Conservation (phyloP, 1,284 basidiomycete genomes). For the Ceratobasidium sp. region DNA sequence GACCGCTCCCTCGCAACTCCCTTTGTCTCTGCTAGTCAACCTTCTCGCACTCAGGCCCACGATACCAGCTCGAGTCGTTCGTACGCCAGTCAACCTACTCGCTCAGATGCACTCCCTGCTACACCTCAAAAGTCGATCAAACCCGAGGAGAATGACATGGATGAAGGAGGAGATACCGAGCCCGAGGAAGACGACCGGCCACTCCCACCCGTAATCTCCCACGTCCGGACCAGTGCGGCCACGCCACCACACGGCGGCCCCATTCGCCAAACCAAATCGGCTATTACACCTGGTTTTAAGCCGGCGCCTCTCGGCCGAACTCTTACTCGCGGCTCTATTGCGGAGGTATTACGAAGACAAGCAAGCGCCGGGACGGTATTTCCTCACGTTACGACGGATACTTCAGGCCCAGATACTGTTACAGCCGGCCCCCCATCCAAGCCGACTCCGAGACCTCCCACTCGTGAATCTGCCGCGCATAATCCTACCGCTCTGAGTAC, state of each 20-base stretch:
- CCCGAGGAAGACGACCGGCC: slow-evolving; percentile 10
- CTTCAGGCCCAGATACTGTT: no score
- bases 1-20: neutral
- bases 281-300: neutral
- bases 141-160: neutral
- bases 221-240: neutral
- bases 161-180: slow-evolving; percentile 17
- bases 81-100: neutral
- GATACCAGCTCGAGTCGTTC: neutral
- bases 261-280: neutral
- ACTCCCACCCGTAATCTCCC: neutral
- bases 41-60: neutral
- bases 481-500: neutral
- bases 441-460: neutral
- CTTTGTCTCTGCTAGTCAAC: neutral
- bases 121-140: slow-evolving; percentile 13
- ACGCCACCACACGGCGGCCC: neutral
- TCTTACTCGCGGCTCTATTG: no score
- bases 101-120: neutral
- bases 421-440: neutral
- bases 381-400: neutral
- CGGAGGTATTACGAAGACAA: no score
- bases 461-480: neutral
- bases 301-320: neutral
- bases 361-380: neutral